These are phyloP conservation scores for Isatis lusitanica DNA, from an alignment of 441 rosid genomes.

Conservation along the genomic window DNA sequence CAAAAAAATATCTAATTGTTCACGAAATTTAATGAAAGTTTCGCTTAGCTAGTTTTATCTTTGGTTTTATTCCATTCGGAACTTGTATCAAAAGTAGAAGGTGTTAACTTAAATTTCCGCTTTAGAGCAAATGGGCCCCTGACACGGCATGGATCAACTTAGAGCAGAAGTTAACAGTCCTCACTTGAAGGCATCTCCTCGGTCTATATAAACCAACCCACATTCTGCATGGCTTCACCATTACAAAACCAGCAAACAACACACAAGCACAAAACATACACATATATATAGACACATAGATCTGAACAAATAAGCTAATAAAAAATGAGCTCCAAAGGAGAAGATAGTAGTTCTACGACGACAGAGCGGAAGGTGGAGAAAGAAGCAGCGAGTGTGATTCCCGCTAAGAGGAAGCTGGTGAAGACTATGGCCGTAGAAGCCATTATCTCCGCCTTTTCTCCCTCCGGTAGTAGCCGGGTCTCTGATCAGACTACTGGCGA, in stretches of 20 bases:
- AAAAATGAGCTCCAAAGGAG: slow-evolving; percentile 31
- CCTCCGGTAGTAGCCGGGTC: slow-evolving; percentile 1
- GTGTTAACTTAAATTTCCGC: not conserved
- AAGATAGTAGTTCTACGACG: not conserved
- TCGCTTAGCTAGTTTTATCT: not conserved
- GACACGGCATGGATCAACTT: slow-evolving; percentile 25
- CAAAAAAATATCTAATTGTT: not conserved
- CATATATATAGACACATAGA: not conserved
- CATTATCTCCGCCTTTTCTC: slow-evolving; percentile 16
- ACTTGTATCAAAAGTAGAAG: slow-evolving; percentile 13
- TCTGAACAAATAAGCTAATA: not conserved
- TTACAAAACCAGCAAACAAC: not conserved
- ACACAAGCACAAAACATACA: not conserved
- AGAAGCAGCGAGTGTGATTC: slow-evolving; percentile 39
- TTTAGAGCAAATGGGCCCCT: slow-evolving; percentile 11
- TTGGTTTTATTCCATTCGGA: not conserved
- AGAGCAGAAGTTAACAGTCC: not conserved
- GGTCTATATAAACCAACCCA: slow-evolving; percentile 13
- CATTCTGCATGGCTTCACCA: slow-evolving; percentile 13
- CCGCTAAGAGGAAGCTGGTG: slow-evolving; percentile 41
- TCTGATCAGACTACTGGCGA: slow-evolving; percentile 14
- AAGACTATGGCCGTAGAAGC: slow-evolving; percentile 42
- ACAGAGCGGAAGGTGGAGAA: slow-evolving; percentile 19
- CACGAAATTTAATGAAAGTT: slow-evolving; percentile 8
- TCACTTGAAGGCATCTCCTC: not conserved